These are phyloP conservation scores for Stemphylium lycopersici DNA, from an alignment of 2,329 filamentous ascomycete genomes.

Conservation along the genomic window DNA sequence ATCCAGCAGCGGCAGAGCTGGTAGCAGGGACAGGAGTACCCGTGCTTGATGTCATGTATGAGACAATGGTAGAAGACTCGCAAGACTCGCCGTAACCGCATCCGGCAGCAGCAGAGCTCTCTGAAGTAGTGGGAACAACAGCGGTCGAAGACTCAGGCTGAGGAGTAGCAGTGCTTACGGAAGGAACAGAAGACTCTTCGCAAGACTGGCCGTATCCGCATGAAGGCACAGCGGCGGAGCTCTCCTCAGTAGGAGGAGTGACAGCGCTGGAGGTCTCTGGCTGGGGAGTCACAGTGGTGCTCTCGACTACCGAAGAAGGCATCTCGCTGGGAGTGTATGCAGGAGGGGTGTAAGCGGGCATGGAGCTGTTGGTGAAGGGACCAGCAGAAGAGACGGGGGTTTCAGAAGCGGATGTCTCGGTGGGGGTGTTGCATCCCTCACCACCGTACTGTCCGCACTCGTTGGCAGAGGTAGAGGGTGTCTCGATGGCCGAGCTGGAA, in stretches of 20 bases:
- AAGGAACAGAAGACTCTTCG: too few relatives aligned
- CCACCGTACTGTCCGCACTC: slow-evolving; percentile 11
- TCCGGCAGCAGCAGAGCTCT: slow-evolving; percentile 13
- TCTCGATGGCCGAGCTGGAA: slow-evolving; percentile 15
- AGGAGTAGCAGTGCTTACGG: not conserved
- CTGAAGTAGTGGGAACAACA: slow-evolving; percentile 10
- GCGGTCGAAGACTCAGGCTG: slow-evolving; percentile 3
- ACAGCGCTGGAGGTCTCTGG: slow-evolving; percentile 11
- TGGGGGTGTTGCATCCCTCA: slow-evolving; percentile 1
- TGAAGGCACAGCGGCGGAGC: not conserved
- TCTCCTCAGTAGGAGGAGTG: slow-evolving; percentile 8
- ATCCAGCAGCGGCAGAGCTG: slow-evolving; percentile 14
- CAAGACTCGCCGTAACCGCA: slow-evolving; percentile 23
- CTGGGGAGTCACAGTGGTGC: slow-evolving; percentile 12
- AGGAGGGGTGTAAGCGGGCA: slow-evolving; percentile 18
- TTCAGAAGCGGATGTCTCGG: slow-evolving; percentile 3
- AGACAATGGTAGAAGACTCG: not conserved
- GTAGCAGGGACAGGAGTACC: slow-evolving; percentile 14
- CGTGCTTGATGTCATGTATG: not conserved
- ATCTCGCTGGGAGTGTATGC: slow-evolving; percentile 16
- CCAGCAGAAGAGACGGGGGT: slow-evolving; percentile 9
- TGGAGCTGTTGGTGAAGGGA: slow-evolving; percentile 27
- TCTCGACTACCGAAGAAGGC: slow-evolving; percentile 10
- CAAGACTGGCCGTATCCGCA: too few relatives aligned
- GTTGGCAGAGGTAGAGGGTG: slow-evolving; percentile 1